Evolutionary conservation across 768 basidiomycete species (phyloP).

Genomic region (Kwoniella botswanensis): DNA sequence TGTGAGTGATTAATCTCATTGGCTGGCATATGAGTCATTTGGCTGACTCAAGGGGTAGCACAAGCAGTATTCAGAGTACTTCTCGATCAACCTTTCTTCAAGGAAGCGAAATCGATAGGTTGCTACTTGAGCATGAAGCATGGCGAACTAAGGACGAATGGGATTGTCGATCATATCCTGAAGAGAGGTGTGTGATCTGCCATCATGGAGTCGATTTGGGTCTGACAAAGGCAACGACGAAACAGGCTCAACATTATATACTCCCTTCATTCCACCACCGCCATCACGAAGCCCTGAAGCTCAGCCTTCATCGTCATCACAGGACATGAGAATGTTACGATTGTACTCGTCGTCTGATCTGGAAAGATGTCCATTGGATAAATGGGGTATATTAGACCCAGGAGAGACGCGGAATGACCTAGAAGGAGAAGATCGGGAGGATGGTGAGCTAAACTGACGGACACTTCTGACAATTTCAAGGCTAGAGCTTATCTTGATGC

Average conservation of each 20-base stretch:
- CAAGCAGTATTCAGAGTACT: slow-evolving; percentile 29
- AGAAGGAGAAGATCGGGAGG: slow-evolving; percentile 25
- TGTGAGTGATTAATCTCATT: slow-evolving; percentile 31
- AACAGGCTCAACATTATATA: slow-evolving; percentile 38
- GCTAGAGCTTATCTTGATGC: not conserved
- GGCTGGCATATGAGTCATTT: not conserved
- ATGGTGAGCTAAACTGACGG: slow-evolving; percentile 30
- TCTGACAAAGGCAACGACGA: too few relatives aligned
- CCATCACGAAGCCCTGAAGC: slow-evolving; percentile 9
- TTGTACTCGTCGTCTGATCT: slow-evolving; percentile 45
- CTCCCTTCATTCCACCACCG: slow-evolving; percentile 41
- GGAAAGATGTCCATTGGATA: slow-evolving; percentile 42
- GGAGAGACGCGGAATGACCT: slow-evolving; percentile 34
- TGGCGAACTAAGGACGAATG: slow-evolving; percentile 45
- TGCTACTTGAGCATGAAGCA: slow-evolving; percentile 51
- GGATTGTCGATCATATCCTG: slow-evolving; percentile 42
- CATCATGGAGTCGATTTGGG: not conserved
- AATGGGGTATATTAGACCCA: slow-evolving; percentile 52
- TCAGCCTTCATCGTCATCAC: not conserved
- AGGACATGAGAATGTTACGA: slow-evolving; percentile 47
- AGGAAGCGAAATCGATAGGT: slow-evolving; percentile 39
- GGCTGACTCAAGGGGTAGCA: slow-evolving; percentile 16
- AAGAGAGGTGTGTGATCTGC: slow-evolving; percentile 28
- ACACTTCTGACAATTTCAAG: not conserved
- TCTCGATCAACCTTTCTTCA: slow-evolving; percentile 34